Base-by-base conservation (phyloP, 1,284 basidiomycete species). In the Irpex lacteus region DNA sequence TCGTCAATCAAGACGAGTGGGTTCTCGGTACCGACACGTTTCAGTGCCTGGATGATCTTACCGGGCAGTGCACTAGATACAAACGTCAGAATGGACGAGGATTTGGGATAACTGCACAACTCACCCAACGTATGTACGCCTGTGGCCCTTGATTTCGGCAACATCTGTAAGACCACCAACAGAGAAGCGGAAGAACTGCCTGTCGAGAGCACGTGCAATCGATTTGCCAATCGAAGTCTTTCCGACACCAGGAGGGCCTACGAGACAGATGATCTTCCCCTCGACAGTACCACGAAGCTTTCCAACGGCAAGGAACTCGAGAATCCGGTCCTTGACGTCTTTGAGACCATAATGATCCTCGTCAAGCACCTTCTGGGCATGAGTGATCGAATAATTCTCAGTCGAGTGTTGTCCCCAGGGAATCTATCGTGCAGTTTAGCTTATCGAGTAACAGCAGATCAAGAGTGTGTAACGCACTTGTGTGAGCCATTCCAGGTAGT, bases 91-190 rank as follows among this genome's bases (percentile, higher is more conserved):
- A 61, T 62, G n/a, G 58, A 38, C 58, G 62, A 55, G 53, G n/a
- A 55, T 32, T 66, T 60, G 44, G 40, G 49, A 32, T 26, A 15
- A 32, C 32, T 52, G 47, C 36, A 47, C 61, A 3, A 81, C 86
- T 59, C 65, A 91, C 89, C 93, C 96, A 63, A 98, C 96, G 74
- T 98, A 99, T 19, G 97, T 99, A 73, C 98, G 81, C 71, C 98
- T 82, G 75, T 99, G 97, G 2, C 98, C 98, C 80, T 99, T 99
- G 77, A 99, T 98, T 84, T 99, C 98, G 62, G 97, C 98, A 0
- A 98, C 96, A 74, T 99, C 97, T 63, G 95, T 95, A 72, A 99
- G 78, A 32, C 98, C 96, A 70, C 98, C 98, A 4, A 99, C 96
- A 11, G 94, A 96, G 81, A 99, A 98, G 56, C 97, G 86, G 86